phyloP scores from a whole-genome alignment of 352 stramenopile genomes.

The Pythium scleroteichum region DNA sequence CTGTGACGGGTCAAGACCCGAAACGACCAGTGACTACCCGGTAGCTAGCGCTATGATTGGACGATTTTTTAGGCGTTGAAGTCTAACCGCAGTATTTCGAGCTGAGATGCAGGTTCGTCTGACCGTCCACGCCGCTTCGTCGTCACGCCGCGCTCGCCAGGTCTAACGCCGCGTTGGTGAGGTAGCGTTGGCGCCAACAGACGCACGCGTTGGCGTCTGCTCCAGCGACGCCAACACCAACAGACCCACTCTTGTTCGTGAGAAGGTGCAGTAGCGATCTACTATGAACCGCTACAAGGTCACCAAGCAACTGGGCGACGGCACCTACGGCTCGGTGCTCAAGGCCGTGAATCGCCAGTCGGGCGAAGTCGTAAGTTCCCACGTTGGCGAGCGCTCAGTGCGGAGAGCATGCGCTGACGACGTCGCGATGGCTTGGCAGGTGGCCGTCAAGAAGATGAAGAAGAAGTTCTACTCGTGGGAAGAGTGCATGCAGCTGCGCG shows the following conservation, averaged over 20 bases:
- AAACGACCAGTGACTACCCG: background rate
- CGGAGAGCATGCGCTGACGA: constrained; percentile 6
- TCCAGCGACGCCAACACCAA: background rate
- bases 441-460: constrained; percentile 98
- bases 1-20: background rate
- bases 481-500: constrained; percentile 96
- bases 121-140: constrained; percentile 21
- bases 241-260: background rate
- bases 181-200: constrained; percentile 1
- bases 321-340: constrained; percentile 94
- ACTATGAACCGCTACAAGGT: constrained; percentile 94
- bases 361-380: constrained; percentile 85
- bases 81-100: constrained; percentile 5
- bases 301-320: constrained; percentile 95
- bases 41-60: background rate
- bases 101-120: constrained; percentile 18
- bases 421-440: constrained; percentile 38
- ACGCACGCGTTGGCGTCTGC: no score
- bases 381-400: background rate
- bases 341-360: constrained; percentile 94
- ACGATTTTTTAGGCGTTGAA: constrained; percentile 12
- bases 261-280: background rate
- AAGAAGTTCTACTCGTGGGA: constrained; percentile 97
- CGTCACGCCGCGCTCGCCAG: constrained; percentile 7
- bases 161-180: constrained; percentile 6